Base-by-base conservation (phyloP, 2,329 filamentous ascomycete genomes). In the Phialocephala subalpina region DNA sequence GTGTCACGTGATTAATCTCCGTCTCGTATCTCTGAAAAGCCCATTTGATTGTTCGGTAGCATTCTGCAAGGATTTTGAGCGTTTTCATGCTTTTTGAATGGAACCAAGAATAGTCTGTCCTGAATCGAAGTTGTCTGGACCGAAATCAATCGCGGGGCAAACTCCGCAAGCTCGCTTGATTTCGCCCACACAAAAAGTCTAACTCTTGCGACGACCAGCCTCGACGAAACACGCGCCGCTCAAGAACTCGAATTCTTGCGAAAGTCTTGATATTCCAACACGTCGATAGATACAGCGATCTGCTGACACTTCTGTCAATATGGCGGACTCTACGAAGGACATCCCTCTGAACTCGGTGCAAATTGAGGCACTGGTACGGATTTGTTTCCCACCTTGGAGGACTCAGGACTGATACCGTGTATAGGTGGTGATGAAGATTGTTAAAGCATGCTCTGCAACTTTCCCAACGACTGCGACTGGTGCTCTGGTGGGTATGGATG, bases 371-470 rank as follows among this genome's bases (percentile, higher is more conserved):
- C 85, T 98, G 85, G 95, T 97, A 87, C 79, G 90, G 81, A 71
- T 65, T 70, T 67, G 67, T 68, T 76, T 75, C 77, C 78, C 67
- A 73, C 72, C 22, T 58, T 60, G 68, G 71, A 74, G 33, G 52
- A 58, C 9, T 66, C 58, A 64, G 58, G 27, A 64, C 69, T 77
- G 66, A 77, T 68, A 58, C 40, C 61, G 73, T 59, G 35, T 66
- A 74, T 65, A 96, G 92, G 92, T 97, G 77, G 92, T 97, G 74
- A 95, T 97, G 92, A 97, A 97, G 86, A 94, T 98, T 79, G 94
- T 97, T 81, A 97, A 97, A 83, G 94, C 97, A 84, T 93, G 92
- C 83, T 91, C 93, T 65, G 88, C 92, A 75, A 87, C 87, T 62
- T 97, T 97, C 83, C 95, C 95, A 58, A 95, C 93, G 60, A 90